Conservation (phyloP, 495 filamentous ascomycete genomes). For the Apiosordaria backusii region DNA sequence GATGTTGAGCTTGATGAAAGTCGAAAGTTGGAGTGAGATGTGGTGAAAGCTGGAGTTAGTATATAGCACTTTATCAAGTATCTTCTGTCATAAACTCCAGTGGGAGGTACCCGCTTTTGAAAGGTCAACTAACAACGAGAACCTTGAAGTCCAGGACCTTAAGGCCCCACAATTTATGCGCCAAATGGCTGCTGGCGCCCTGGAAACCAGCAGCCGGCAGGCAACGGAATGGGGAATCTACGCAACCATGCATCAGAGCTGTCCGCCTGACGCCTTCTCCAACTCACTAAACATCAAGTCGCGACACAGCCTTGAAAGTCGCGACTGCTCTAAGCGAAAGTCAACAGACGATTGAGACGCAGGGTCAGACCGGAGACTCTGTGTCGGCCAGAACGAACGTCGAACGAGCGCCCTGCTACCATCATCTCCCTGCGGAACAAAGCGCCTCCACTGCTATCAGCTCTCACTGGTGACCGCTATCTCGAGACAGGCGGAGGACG, state of each 20-base stretch:
- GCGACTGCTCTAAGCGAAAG: not conserved
- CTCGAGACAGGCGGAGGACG: no score
- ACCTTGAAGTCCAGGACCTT: conserved; percentile 1
- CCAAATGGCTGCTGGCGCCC: not conserved
- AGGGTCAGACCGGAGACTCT: not conserved
- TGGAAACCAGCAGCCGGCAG: not conserved
- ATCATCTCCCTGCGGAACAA: not conserved
- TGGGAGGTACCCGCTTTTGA: not conserved
- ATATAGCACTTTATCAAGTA: not conserved
- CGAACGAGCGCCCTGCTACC: not conserved
- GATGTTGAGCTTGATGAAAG: not conserved
- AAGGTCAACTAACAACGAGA: not conserved
- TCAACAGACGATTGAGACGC: not conserved
- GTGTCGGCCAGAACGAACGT: not conserved
- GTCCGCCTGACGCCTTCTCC: not conserved
- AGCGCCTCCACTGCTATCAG: not conserved
- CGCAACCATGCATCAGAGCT: not conserved
- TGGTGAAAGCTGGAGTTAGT: not conserved
- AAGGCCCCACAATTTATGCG: not conserved
- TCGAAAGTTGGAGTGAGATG: not conserved
- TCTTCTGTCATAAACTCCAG: not conserved
- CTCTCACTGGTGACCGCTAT: not conserved
- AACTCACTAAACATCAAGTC: not conserved
- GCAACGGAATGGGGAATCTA: not conserved
- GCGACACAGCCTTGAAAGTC: not conserved